These are phyloP conservation scores for Apiotrichum porosum DNA, from an alignment of 1,284 basidiomycete genomes.

Conservation along the genomic window DNA sequence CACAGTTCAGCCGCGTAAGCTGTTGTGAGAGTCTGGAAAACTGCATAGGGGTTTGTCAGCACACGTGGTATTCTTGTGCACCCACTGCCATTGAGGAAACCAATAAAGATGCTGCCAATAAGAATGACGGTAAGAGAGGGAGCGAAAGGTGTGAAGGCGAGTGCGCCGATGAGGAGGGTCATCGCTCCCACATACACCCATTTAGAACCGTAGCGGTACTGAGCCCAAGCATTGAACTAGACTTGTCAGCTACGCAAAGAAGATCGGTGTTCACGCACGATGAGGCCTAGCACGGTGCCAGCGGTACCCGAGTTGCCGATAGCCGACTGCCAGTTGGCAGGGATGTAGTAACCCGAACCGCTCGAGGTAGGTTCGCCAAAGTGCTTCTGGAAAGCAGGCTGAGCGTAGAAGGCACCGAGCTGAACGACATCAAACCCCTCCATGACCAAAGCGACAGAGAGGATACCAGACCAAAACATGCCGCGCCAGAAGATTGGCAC, in stretches of 20 bases:
- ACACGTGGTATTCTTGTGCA: too few species aligned
- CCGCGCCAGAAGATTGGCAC: background rate
- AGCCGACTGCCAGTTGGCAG: constrained; percentile 49
- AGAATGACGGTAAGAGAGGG: constrained; percentile 16
- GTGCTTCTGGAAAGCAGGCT: background rate
- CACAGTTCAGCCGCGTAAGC: constrained; percentile 46
- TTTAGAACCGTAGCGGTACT: constrained; percentile 13
- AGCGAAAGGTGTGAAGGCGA: constrained; percentile 21
- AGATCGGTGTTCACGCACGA: constrained; percentile 9
- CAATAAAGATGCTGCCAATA: background rate
- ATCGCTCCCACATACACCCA: constrained; percentile 16
- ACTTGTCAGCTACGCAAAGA: background rate
- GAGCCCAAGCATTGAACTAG: background rate
- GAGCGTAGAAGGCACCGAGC: background rate
- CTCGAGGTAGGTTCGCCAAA: too few species aligned
- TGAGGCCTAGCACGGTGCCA: constrained; percentile 19
- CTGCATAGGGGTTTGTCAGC: too few species aligned
- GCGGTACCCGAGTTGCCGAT: constrained; percentile 37
- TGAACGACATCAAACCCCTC: constrained; percentile 1
- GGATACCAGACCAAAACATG: constrained; percentile 41
- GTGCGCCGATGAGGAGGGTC: constrained; percentile 17
- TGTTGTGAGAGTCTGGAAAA: constrained; percentile 45
- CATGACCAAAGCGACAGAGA: constrained; percentile 25
- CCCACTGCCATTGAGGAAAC: too few species aligned
- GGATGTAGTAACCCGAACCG: too few species aligned